Percentiles rank a stretch among this genome's conserved stretches.
Conservation (phyloP, 441 rosid species). For the Biscutella laevigata region DNA sequence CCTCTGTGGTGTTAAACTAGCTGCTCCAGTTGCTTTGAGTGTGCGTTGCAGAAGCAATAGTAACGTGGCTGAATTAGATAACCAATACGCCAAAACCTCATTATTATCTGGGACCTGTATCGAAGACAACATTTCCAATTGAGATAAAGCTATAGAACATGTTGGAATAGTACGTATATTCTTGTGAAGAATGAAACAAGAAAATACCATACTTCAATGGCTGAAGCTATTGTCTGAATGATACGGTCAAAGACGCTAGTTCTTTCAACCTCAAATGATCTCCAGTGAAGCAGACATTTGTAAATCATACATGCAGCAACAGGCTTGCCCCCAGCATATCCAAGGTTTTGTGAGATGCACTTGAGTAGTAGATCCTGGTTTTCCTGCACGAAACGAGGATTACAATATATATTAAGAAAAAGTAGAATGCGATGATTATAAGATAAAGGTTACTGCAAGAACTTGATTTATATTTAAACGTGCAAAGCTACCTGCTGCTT, state of each 20-base stretch:
- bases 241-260: conserved; percentile 94
- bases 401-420: conserved; percentile 12
- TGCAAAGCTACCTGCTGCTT: conserved; percentile 74
- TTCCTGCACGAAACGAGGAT: conserved; percentile 51
- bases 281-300: conserved; percentile 98
- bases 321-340: conserved; percentile 86
- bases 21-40: conserved; percentile 96
- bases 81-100: conserved; percentile 85
- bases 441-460: neutral
- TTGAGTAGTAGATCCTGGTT: conserved; percentile 90
- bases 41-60: conserved; percentile 94
- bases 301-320: conserved; percentile 95
- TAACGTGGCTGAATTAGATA: conserved; percentile 88
- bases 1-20: conserved; percentile 93
- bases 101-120: conserved; percentile 82
- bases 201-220: conserved; percentile 59
- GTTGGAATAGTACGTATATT: neutral
- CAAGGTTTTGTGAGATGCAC: conserved; percentile 87
- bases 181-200: conserved; percentile 1
- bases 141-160: conserved; percentile 8
- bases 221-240: conserved; percentile 89
- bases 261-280: conserved; percentile 99
- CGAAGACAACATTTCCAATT: conserved; percentile 19
- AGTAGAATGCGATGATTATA: conserved; percentile 12
- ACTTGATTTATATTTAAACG: neutral